Base-by-base conservation (phyloP, 257 asterid genomes). In the Penstemon newberryi region DNA sequence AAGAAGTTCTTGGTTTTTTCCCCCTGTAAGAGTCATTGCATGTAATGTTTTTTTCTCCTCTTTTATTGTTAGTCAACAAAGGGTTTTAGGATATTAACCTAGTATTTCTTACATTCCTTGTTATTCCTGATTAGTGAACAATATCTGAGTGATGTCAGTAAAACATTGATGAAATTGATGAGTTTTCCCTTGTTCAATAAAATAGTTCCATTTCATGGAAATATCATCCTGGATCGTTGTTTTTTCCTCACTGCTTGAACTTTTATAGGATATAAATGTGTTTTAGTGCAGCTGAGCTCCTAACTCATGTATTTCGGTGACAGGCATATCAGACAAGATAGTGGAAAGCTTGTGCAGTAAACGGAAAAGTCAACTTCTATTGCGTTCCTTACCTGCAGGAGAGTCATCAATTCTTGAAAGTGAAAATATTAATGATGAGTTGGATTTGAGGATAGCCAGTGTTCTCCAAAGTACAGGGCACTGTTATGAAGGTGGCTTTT, bases 381-480 rank as follows among this genome's bases (percentile, higher is more conserved):
- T 75, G 33, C 85, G 84, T 38, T 84, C 96, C n/a, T 63, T 87
- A 65, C 83, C 95, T 54, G 80, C 75, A 5, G 95, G 89, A 71
- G 96, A 82, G 73, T 75, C 91, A 3, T 81, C 96, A 3, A 67
- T 80, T 70, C 72, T 81, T 68, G 98, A 86, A 81, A 84, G 87
- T 74, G 95, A 86, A 59, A 80, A 77, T 53, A 77, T 81, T 56
- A 78, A 59, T 76, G 96, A 94, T 77, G 98, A 91, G 60, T 65
- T 91, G 60, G 98, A 91, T 83, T 47, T 85, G 56, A 91, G 99
- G 87, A 75, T 91, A 65, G 95, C 99, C 70, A 94, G 91, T 78
- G 99, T 94, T 79, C 75, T 91, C 54, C 95, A 84, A 73, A 94
- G 98, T 71, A 91, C 99, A 38, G 99, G 98, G 63, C 99, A 94